Percentiles rank a stretch among this genome's conserved stretches.
Evolutionary conservation across 257 asterid genomes (phyloP).

Genomic region (Jasminum sambac): DNA sequence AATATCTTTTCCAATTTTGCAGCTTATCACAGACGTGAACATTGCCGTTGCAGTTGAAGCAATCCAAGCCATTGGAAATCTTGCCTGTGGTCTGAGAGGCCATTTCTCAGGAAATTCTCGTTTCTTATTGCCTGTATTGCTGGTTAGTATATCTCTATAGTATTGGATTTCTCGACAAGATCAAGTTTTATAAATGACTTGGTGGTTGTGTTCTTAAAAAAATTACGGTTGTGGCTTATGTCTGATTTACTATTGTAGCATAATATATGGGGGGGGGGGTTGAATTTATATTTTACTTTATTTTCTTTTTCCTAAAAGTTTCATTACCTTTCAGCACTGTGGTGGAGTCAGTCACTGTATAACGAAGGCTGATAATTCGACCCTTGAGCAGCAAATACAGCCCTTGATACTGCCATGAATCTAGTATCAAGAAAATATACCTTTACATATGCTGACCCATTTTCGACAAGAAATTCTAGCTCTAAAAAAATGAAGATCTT

Average conservation of each 20-base stretch:
- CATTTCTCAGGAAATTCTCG: conserved; percentile 87
- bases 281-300: not conserved
- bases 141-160: conserved; percentile 53
- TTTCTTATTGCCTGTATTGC: conserved; percentile 74
- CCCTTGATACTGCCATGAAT: not conserved
- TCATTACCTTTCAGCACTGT: not conserved
- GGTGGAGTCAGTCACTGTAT: not conserved
- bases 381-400: not conserved
- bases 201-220: not conserved
- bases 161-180: conserved; percentile 6
- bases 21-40: conserved; percentile 96
- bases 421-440: not conserved
- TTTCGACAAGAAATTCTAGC: not conserved
- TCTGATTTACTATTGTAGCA: conserved; percentile 1
- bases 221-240: not conserved
- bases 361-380: not conserved
- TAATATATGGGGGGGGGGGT: not conserved
- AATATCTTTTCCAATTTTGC: conserved; percentile 38
- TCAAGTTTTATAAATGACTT: conserved; percentile 5
- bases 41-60: conserved; percentile 99
- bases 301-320: not conserved
- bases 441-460: not conserved
- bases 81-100: conserved; percentile 91
- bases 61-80: conserved; percentile 93
- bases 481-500: not conserved